These are phyloP conservation scores for Linderniella brevidens DNA, from an alignment of 257 asterid species.

Conservation along the genomic window DNA sequence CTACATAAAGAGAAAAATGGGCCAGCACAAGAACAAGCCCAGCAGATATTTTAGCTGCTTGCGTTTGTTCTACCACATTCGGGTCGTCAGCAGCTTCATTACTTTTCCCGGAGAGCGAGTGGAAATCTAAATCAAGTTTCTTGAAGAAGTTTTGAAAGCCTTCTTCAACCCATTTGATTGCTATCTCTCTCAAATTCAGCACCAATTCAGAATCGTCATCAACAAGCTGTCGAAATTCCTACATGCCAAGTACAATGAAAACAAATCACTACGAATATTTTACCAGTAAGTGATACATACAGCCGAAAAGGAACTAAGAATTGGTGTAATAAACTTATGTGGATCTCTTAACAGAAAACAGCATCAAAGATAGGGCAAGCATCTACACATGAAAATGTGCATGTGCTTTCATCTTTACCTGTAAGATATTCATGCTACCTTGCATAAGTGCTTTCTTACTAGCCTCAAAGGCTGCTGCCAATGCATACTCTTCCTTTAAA, in stretches of 20 bases:
- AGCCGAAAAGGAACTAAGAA: background rate
- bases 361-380: background rate
- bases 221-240: slow-evolving; percentile 76
- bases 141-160: slow-evolving; percentile 86
- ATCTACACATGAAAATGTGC: slow-evolving; percentile 7
- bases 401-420: slow-evolving; percentile 25
- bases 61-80: slow-evolving; percentile 32
- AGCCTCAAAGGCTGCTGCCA: slow-evolving; percentile 64
- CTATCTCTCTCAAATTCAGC: slow-evolving; percentile 52
- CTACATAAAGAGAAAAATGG: slow-evolving; percentile 51
- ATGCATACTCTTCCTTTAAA: slow-evolving; percentile 27
- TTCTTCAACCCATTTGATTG: slow-evolving; percentile 70
- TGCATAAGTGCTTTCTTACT: slow-evolving; percentile 64
- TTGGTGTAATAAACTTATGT: background rate
- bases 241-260: slow-evolving; percentile 14
- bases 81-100: slow-evolving; percentile 28
- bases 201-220: slow-evolving; percentile 52
- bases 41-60: slow-evolving; percentile 51
- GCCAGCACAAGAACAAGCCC: slow-evolving; percentile 88
- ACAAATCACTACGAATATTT: slow-evolving; percentile 11
- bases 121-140: slow-evolving; percentile 52
- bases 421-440: slow-evolving; percentile 66
- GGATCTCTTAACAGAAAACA: background rate
- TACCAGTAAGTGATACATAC: slow-evolving; percentile 1
- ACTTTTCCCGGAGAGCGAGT: slow-evolving; percentile 62